Percentiles rank a stretch among this genome's conserved stretches.
These are phyloP conservation scores for Epichloe amarillans DNA, from an alignment of 2,329 filamentous ascomycete genomes.

Conservation along the genomic window DNA sequence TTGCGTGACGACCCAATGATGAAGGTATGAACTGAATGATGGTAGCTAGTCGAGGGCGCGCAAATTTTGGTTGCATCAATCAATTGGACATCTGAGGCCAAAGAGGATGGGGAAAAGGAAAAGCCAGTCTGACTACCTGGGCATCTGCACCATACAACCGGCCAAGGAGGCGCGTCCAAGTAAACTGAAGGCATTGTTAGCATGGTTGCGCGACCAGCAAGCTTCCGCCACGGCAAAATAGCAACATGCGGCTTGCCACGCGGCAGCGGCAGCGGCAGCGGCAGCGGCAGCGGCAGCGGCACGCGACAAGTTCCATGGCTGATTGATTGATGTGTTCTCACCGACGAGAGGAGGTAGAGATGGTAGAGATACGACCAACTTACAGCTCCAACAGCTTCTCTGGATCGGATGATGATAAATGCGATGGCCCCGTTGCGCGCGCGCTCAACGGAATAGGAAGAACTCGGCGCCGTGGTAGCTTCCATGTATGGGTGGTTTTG, in stretches of 20 bases:
- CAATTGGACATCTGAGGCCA: background rate
- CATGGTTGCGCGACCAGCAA: constrained; percentile 2
- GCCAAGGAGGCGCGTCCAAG: constrained; percentile 4
- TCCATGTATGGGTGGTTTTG: constrained; percentile 19
- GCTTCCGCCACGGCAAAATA: constrained; percentile 4
- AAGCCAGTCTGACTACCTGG: background rate
- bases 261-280: background rate
- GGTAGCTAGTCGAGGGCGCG: no score
- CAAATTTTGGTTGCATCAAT: no score
- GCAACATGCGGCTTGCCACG: constrained; percentile 2
- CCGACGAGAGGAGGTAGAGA: constrained; percentile 1
- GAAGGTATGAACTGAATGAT: background rate
- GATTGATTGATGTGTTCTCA: constrained; percentile 5
- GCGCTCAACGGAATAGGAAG: constrained; percentile 33
- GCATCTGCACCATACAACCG: constrained; percentile 4
- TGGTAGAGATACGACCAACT: constrained; percentile 14
- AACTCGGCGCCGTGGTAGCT: constrained; percentile 25
- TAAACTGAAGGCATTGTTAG: constrained; percentile 12
- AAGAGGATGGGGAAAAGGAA: background rate
- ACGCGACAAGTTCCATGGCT: constrained; percentile 4
- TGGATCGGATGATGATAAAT: constrained; percentile 29
- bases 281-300: background rate
- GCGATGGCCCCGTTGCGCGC: constrained; percentile 22
- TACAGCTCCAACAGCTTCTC: constrained; percentile 19
- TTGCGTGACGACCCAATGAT: background rate